Evolutionary conservation across 2,329 filamentous ascomycete genomes (phyloP), one percentile per base, ranked within the genome.

Genomic region (Pseudogymnoascus sp.): DNA sequence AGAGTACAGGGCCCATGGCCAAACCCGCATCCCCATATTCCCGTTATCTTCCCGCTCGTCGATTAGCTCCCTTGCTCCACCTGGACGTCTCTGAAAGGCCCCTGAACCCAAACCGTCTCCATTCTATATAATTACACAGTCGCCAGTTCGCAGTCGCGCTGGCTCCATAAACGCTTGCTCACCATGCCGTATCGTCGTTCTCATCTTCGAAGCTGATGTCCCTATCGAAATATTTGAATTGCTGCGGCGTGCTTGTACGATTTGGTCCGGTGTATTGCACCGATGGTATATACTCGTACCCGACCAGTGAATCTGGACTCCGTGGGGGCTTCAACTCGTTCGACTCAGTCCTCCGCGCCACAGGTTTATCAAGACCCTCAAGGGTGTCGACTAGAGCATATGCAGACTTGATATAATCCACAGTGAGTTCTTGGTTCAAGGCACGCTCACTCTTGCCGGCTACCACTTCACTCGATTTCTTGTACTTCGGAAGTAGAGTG

Each of bases 1-100:
- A 34, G 2, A 18, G 49, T 56, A 56, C 49, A 56, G 9, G 28
- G 49, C 25, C 25, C 49, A 34, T 56, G 49, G 49, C 49, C 49
- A 56, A 56, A 56, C 49, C 49, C 49, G 49, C 49, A 56, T 56
- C 49, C 49, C 49, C 49, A 56, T 53, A 53, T 28, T 31, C 46
- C 46, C 49, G 49, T 56, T 34, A 56, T 21, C 49, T 56, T 56
- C 49, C 49, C 49, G 49, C 49, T 56, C 49, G n/a, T 34, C 49
- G 49, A 18, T 18, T 56, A 56, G 49, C 49, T 56, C 49, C 49
- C 49, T 56, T 56, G 49, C 25, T 56, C 49, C 25, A 56, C 49
- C 49, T 34, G n/a, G 28, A 34, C 49, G 25, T 56, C 28, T 34
- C 8, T 18, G n/a, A 34, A 31, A 34, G 18, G 25, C 12, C 25